These are phyloP conservation scores for Protoeuglena noctilucae DNA, from an alignment of 139 green algal species.

Conservation along the genomic window DNA sequence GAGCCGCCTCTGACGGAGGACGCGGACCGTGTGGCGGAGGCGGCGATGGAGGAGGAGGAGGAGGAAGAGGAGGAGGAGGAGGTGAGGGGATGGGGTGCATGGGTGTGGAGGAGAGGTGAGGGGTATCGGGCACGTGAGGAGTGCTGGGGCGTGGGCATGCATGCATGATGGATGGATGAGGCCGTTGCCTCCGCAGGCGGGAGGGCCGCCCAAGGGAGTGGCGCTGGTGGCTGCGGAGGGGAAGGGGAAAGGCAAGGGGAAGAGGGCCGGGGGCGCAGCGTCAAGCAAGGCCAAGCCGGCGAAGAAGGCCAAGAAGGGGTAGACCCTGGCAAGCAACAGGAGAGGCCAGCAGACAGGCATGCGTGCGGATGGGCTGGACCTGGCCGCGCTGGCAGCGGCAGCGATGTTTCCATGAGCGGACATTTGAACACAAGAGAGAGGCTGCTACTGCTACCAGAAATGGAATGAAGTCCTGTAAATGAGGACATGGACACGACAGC, in stretches of 20 bases:
- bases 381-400: too few species aligned
- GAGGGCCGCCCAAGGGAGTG: not conserved
- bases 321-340: too few species aligned
- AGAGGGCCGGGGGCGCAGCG: not conserved
- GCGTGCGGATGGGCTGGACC: too few species aligned
- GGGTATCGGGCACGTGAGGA: slow-evolving; percentile 11
- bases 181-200: not conserved
- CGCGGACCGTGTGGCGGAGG: slow-evolving; percentile 33
- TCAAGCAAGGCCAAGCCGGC: too few species aligned
- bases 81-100: not conserved
- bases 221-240: too few species aligned
- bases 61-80: slow-evolving; percentile 10
- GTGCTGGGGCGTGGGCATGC: slow-evolving; percentile 14
- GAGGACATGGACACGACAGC: too few species aligned
- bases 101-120: not conserved
- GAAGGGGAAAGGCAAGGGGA: slow-evolving; percentile 2
- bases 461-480: too few species aligned
- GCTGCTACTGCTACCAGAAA: too few species aligned
- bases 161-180: slow-evolving; percentile 8
- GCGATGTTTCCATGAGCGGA: too few species aligned
- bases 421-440: too few species aligned
- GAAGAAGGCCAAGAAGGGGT: too few species aligned
- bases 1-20: slow-evolving; percentile 16
- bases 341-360: too few species aligned
- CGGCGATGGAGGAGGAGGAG: slow-evolving; percentile 15